phyloP scores from a whole-genome alignment of 2,329 filamentous ascomycete species.

The Ophiostoma piceae region DNA sequence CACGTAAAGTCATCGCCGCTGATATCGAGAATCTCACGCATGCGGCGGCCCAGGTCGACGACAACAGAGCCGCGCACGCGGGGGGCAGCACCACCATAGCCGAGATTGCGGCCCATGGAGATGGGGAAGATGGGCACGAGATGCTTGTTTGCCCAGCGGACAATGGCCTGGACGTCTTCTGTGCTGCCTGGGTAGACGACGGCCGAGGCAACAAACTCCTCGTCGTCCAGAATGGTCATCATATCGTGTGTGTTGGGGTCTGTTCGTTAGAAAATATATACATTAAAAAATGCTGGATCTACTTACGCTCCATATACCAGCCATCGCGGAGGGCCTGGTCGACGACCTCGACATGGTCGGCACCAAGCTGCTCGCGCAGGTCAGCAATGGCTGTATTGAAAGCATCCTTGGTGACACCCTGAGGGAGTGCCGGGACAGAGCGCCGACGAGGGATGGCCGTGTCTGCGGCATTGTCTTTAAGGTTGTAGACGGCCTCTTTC shows the following conservation, averaged over 20 bases:
- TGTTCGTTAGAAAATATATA: not conserved
- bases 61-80: constrained; percentile 42
- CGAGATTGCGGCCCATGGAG: constrained; percentile 44
- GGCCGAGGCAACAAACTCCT: constrained; percentile 35
- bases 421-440: constrained; percentile 36
- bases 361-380: not conserved
- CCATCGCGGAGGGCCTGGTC: not conserved
- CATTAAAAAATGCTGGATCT: not conserved
- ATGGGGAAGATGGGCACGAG: constrained; percentile 45
- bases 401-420: constrained; percentile 33
- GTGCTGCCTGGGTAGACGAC: constrained; percentile 42
- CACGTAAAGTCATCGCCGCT: not conserved
- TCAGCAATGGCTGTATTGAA: constrained; percentile 33
- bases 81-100: constrained; percentile 47
- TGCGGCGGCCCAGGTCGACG: not conserved
- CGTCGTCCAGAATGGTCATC: not conserved
- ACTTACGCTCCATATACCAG: not conserved
- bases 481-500: not conserved
- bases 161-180: constrained; percentile 44
- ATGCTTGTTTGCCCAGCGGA: constrained; percentile 31
- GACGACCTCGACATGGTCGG: not conserved
- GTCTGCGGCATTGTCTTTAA: constrained; percentile 33
- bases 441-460: constrained; percentile 27
- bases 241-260: not conserved
- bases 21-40: not conserved